Evolutionary conservation across 768 basidiomycete species (phyloP).

Genomic region (Cyclocybe aegerita): DNA sequence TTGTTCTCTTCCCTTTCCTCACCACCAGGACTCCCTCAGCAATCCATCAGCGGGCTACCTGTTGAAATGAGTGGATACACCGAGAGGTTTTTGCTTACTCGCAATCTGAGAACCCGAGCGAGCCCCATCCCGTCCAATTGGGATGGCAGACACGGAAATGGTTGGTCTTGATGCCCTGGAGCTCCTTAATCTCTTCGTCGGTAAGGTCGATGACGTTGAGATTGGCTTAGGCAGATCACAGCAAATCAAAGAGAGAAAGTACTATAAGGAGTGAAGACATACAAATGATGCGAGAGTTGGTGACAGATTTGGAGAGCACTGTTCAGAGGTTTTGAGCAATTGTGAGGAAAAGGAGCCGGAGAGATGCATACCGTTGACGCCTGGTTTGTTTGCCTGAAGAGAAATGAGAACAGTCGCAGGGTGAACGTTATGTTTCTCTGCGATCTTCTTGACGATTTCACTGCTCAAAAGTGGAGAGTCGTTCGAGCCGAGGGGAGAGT

Average conservation of each 20-base stretch:
- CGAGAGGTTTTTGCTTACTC: constrained; percentile 10
- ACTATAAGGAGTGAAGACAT: constrained; percentile 17
- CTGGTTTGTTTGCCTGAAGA: constrained; percentile 67
- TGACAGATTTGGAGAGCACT: constrained; percentile 81
- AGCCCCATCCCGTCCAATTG: constrained; percentile 62
- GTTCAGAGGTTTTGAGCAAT: neutral
- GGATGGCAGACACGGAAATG: constrained; percentile 70
- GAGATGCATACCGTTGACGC: constrained; percentile 44
- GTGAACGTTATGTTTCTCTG: constrained; percentile 54
- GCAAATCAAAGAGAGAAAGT: neutral
- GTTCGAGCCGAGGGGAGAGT: constrained; percentile 77
- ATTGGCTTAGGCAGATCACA: constrained; percentile 42
- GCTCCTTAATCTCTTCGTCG: constrained; percentile 56
- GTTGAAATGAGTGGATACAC: neutral
- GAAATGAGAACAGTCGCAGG: constrained; percentile 72
- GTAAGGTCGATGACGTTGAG: constrained; percentile 58
- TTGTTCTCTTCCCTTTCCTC: too few relatives aligned
- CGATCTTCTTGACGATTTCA: constrained; percentile 58
- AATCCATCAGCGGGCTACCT: neutral
- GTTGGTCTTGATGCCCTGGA: constrained; percentile 55
- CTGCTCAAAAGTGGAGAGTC: constrained; percentile 66
- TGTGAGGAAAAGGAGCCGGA: neutral
- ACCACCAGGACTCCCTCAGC: too few relatives aligned
- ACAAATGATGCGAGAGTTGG: constrained; percentile 59
- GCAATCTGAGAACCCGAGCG: constrained; percentile 62